A percentile compares a stretch with the other conserved stretches of the same genome.
Conservation (phyloP, 2,329 filamentous ascomycete species). For the Diplocarpon mali region DNA sequence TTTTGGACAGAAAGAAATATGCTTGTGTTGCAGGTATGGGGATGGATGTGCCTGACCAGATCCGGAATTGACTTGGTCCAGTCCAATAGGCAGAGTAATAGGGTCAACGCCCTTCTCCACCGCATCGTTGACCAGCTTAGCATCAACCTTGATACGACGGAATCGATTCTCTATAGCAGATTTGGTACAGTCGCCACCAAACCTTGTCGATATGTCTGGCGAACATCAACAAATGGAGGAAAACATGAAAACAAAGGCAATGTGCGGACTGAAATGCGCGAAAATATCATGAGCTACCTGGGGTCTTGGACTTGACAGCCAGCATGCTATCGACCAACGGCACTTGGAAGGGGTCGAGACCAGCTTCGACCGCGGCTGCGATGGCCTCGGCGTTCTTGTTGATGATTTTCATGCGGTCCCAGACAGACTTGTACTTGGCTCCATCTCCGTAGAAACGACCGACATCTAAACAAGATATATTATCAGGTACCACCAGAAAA, state of each 20-base stretch:
- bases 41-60: conserved; percentile 6
- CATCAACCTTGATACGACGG: conserved; percentile 31
- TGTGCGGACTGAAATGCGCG: background rate
- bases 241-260: too few relatives aligned
- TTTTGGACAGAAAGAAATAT: too few relatives aligned
- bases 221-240: conserved; percentile 14
- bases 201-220: conserved; percentile 16
- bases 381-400: conserved; percentile 13
- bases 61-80: conserved; percentile 1
- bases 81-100: conserved; percentile 24
- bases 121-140: conserved; percentile 27
- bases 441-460: conserved; percentile 16
- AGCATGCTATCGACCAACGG: conserved; percentile 6
- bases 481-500: conserved; percentile 8
- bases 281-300: conserved; percentile 8
- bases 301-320: conserved; percentile 9
- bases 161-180: conserved; percentile 31
- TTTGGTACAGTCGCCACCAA: conserved; percentile 28
- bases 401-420: conserved; percentile 15
- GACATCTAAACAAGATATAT: conserved; percentile 11
- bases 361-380: conserved; percentile 15
- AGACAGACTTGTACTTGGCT: conserved; percentile 16
- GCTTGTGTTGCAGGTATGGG: background rate
- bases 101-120: conserved; percentile 27
- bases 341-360: conserved; percentile 15